phyloP scores from a whole-genome alignment of 2,329 filamentous ascomycete species.

The Hypomyces perniciosus region DNA sequence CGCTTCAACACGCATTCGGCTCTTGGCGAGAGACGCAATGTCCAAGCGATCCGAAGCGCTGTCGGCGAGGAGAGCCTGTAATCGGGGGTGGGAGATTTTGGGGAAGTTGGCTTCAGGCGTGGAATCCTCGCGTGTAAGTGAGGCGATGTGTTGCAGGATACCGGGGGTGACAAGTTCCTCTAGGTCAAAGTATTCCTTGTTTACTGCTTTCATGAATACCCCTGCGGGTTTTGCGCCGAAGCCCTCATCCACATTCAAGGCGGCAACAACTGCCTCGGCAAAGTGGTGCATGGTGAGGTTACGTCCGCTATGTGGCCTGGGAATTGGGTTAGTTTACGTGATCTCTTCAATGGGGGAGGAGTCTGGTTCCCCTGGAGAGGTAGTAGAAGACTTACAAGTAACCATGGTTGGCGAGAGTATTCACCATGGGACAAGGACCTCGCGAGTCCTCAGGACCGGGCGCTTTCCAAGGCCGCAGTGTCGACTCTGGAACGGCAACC shows the following conservation, averaged over 20 bases:
- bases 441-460: constrained; percentile 13
- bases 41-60: not conserved
- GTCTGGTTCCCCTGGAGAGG: not conserved
- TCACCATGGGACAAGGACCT: constrained; percentile 20
- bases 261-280: constrained; percentile 15
- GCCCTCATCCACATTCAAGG: constrained; percentile 13
- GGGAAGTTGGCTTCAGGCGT: constrained; percentile 3
- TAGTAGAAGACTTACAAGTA: constrained; percentile 12
- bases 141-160: constrained; percentile 15
- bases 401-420: constrained; percentile 20
- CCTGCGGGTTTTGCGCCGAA: constrained; percentile 5
- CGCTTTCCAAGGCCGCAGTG: constrained; percentile 10
- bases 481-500: not conserved
- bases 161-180: constrained; percentile 13
- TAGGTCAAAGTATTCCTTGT: constrained; percentile 9
- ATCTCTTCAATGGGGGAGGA: not conserved
- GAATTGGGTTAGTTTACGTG: not conserved
- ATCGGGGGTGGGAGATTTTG: not conserved
- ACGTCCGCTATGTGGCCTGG: constrained; percentile 16
- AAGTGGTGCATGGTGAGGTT: constrained; percentile 15
- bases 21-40: constrained; percentile 10
- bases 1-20: constrained; percentile 11
- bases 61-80: constrained; percentile 11
- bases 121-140: constrained; percentile 12
- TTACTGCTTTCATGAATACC: constrained; percentile 9